phyloP scores from a whole-genome alignment of 495 filamentous ascomycete genomes.

The Zalerion maritima region DNA sequence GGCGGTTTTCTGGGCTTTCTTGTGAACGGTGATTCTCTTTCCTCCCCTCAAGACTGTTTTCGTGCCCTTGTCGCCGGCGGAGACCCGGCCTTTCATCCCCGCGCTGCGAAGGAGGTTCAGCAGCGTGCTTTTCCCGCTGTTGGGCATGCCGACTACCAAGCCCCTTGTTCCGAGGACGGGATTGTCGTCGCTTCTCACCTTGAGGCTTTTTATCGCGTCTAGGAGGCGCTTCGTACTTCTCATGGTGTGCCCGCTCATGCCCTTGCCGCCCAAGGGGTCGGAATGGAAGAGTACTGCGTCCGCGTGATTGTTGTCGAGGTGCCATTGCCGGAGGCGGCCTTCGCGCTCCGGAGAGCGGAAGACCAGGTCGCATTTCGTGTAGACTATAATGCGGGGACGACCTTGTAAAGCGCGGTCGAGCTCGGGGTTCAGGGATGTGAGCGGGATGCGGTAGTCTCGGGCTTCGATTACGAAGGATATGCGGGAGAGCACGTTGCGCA shows the following conservation, averaged over 20 bases:
- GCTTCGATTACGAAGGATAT: slow-evolving; percentile 90
- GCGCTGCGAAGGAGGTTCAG: slow-evolving; percentile 68
- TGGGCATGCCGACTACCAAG: slow-evolving; percentile 93
- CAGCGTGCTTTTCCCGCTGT: slow-evolving; percentile 83
- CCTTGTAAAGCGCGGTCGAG: slow-evolving; percentile 64
- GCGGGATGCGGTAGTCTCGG: slow-evolving; percentile 78
- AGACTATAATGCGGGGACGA: slow-evolving; percentile 59
- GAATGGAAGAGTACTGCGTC: slow-evolving; percentile 45
- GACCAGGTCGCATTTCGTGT: slow-evolving; percentile 80
- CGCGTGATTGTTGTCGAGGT: slow-evolving; percentile 11
- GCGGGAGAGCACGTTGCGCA: slow-evolving; percentile 66
- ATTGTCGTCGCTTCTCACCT: slow-evolving; percentile 14
- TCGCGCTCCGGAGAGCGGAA: slow-evolving; percentile 3
- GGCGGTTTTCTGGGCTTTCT: slow-evolving; percentile 76
- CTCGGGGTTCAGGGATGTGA: slow-evolving; percentile 79
- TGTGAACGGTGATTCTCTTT: too few relatives aligned
- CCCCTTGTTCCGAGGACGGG: slow-evolving; percentile 48
- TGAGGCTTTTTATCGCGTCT: slow-evolving; percentile 17
- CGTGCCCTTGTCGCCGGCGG: slow-evolving; percentile 11
- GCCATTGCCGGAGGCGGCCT: slow-evolving; percentile 5
- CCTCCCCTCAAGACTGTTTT: too few relatives aligned
- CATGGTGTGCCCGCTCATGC: slow-evolving; percentile 21
- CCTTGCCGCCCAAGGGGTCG: slow-evolving; percentile 32
- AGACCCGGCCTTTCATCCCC: slow-evolving; percentile 50
- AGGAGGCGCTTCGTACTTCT: slow-evolving; percentile 12